Evolutionary conservation across 2,329 filamentous ascomycete species (phyloP).

Genomic region (Rugonectria rugulosa): DNA sequence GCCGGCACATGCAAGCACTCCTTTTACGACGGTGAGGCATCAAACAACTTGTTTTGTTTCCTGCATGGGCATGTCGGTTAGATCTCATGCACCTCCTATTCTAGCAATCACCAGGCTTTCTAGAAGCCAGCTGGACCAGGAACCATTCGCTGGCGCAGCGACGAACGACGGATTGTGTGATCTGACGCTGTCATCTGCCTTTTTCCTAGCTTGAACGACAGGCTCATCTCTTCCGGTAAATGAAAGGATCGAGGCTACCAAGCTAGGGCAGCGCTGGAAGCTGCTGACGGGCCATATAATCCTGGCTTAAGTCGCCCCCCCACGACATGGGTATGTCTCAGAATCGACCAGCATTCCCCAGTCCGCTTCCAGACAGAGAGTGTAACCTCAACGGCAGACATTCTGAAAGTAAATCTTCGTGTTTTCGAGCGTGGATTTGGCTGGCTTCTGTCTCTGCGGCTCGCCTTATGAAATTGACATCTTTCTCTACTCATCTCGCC

Average conservation of each 20-base stretch:
- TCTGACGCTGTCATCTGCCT: conserved; percentile 21
- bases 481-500: conserved; percentile 35
- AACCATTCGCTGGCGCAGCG: conserved; percentile 16
- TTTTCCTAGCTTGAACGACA: conserved; percentile 9
- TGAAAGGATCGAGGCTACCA: conserved; percentile 31
- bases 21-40: conserved; percentile 14
- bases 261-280: conserved; percentile 23
- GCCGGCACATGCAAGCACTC: conserved; percentile 24
- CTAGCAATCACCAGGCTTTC: conserved; percentile 27
- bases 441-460: conserved; percentile 8
- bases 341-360: conserved; percentile 41
- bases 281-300: conserved; percentile 18
- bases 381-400: conserved; percentile 37
- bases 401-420: conserved; percentile 19
- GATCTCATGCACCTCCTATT: conserved; percentile 24
- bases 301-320: conserved; percentile 22
- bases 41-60: conserved; percentile 19
- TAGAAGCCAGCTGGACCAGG: conserved; percentile 28
- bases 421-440: conserved; percentile 25
- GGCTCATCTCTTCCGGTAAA: conserved; percentile 32
- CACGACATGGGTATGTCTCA: conserved; percentile 36
- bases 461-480: conserved; percentile 19
- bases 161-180: conserved; percentile 23
- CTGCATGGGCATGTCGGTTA: conserved; percentile 28
- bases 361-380: conserved; percentile 26